phyloP scores from a whole-genome alignment of 768 basidiomycete genomes.

The Tubosaeta sp. region DNA sequence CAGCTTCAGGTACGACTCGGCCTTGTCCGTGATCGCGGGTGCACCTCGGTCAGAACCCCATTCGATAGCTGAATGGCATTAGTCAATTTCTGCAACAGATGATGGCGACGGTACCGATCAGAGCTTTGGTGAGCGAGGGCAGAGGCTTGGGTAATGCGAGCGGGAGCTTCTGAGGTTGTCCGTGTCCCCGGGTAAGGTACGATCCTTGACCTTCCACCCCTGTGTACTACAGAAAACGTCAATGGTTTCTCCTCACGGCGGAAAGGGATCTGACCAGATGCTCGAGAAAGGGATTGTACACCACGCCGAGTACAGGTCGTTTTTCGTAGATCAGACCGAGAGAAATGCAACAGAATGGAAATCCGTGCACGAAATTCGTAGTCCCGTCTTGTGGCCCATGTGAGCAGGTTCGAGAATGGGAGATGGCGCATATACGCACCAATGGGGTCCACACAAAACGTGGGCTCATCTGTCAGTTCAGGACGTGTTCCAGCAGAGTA shows the following conservation, averaged over 20 bases:
- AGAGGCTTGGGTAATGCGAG: slow-evolving; percentile 61
- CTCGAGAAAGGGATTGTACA: slow-evolving; percentile 90
- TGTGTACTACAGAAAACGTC: slow-evolving; percentile 50
- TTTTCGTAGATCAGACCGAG: slow-evolving; percentile 84
- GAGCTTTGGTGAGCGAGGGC: slow-evolving; percentile 62
- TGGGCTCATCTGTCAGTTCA: slow-evolving; percentile 80
- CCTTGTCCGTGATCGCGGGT: slow-evolving; percentile 53
- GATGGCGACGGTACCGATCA: slow-evolving; percentile 46
- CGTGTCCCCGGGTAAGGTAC: slow-evolving; percentile 52
- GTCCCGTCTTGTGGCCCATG: slow-evolving; percentile 61
- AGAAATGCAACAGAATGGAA: slow-evolving; percentile 87
- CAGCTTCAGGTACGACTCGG: slow-evolving; percentile 65
- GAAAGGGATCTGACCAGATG: slow-evolving; percentile 49
- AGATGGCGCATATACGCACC: slow-evolving; percentile 41
- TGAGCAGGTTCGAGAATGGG: not conserved
- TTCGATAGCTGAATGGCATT: slow-evolving; percentile 55
- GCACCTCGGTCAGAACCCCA: slow-evolving; percentile 80
- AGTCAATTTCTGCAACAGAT: slow-evolving; percentile 6
- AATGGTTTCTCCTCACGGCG: not conserved
- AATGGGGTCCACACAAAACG: slow-evolving; percentile 96
- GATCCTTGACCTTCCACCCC: slow-evolving; percentile 79
- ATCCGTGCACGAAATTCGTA: slow-evolving; percentile 83
- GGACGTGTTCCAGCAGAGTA: slow-evolving; percentile 70
- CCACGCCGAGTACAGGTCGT: slow-evolving; percentile 82
- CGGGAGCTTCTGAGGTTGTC: slow-evolving; percentile 57